A percentile compares a stretch with the other conserved stretches of the same genome.
phyloP scores from a whole-genome alignment of 345 rosid genomes.

The Moricandia moricandioides region DNA sequence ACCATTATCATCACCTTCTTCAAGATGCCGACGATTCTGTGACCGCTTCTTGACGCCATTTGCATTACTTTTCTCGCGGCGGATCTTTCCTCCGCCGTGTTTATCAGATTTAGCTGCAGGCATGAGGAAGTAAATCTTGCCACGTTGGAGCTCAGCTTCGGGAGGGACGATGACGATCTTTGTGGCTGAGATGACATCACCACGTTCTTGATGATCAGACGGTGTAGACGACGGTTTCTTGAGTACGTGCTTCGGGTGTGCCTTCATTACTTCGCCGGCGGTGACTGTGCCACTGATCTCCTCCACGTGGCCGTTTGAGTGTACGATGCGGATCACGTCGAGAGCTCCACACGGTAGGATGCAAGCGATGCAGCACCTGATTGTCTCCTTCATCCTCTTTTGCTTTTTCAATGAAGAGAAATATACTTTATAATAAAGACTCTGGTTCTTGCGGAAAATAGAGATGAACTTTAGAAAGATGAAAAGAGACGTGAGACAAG shows the following conservation, averaged over 20 bases:
- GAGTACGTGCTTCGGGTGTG: slow-evolving; percentile 79
- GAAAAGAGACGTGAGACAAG: slow-evolving; percentile 10
- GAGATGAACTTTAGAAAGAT: slow-evolving; percentile 2
- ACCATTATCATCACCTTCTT: background rate
- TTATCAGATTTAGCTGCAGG: slow-evolving; percentile 45
- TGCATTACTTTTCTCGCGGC: background rate
- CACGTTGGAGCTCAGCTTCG: slow-evolving; percentile 88
- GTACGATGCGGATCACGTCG: slow-evolving; percentile 90
- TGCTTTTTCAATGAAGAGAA: background rate
- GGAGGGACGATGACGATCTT: slow-evolving; percentile 85
- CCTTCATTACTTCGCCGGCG: slow-evolving; percentile 82
- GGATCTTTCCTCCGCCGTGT: background rate
- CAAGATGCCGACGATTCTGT: slow-evolving; percentile 13
- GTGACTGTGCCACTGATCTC: slow-evolving; percentile 78
- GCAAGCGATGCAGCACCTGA: slow-evolving; percentile 95
- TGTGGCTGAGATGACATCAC: slow-evolving; percentile 52
- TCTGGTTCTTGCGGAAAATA: slow-evolving; percentile 10
- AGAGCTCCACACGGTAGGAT: slow-evolving; percentile 95
- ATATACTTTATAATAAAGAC: background rate
- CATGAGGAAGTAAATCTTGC: slow-evolving; percentile 91
- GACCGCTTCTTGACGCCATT: background rate
- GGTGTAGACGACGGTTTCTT: slow-evolving; percentile 68
- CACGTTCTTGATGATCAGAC: slow-evolving; percentile 50
- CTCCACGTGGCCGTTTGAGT: slow-evolving; percentile 83
- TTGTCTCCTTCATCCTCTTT: slow-evolving; percentile 69